Percentiles rank a stretch among this genome's conserved stretches.
These are phyloP conservation scores for Colletotrichum cuscutae DNA, from an alignment of 2,329 filamentous ascomycete genomes.

Conservation along the genomic window DNA sequence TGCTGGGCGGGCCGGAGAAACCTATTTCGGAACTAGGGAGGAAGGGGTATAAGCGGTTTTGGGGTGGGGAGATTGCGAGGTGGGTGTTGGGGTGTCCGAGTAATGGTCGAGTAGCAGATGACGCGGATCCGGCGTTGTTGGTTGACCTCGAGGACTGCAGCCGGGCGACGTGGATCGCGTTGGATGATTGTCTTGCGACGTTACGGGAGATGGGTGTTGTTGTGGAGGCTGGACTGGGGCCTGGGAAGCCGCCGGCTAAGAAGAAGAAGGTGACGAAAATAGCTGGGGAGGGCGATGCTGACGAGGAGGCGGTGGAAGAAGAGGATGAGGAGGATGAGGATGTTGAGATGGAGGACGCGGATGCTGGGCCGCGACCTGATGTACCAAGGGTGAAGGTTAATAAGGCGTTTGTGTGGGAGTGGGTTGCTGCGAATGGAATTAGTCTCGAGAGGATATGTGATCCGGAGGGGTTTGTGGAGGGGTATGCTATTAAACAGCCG, in stretches of 20 bases:
- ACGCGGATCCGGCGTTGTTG: conserved; percentile 48
- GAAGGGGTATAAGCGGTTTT: conserved; percentile 85
- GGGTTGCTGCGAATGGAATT: conserved; percentile 72
- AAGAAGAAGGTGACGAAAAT: conserved; percentile 24
- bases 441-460: conserved; percentile 75
- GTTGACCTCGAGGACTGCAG: conserved; percentile 78
- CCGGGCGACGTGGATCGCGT: conserved; percentile 82
- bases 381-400: conserved; percentile 62
- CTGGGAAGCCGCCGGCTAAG: conserved; percentile 45
- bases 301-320: conserved; percentile 35
- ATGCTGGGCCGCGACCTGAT: conserved; percentile 41
- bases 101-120: not conserved
- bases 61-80: conserved; percentile 86
- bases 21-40: conserved; percentile 88
- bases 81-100: conserved; percentile 59
- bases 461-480: conserved; percentile 77
- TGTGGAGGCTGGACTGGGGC: conserved; percentile 63
- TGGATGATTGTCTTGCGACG: conserved; percentile 83
- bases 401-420: conserved; percentile 69
- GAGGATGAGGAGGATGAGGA: conserved; percentile 38
- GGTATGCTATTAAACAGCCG: conserved; percentile 65
- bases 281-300: not conserved
- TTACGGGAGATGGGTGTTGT: conserved; percentile 84
- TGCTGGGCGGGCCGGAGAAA: conserved; percentile 93
- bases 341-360: conserved; percentile 39